Percentiles rank a stretch among this genome's conserved stretches.
Conservation (phyloP, 163 green algal genomes). For the Chlorella variabilis region DNA sequence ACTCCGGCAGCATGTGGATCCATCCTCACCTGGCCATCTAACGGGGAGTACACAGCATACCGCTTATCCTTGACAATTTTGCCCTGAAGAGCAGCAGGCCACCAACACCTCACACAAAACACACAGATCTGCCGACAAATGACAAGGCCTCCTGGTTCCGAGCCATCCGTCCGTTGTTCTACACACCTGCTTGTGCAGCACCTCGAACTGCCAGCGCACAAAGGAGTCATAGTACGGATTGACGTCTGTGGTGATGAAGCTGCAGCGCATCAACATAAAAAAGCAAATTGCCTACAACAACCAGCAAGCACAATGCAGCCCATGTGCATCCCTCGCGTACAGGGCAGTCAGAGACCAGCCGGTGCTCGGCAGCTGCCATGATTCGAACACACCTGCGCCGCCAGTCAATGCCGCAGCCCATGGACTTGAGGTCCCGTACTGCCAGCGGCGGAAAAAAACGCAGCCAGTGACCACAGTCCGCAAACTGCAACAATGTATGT, state of each 20-base stretch:
- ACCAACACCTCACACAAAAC: neutral
- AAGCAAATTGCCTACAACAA: too few relatives aligned
- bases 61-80: constrained; percentile 87
- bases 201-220: constrained; percentile 95
- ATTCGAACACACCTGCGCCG: constrained; percentile 62
- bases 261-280: constrained; percentile 21
- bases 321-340: too few relatives aligned
- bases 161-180: neutral
- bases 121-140: neutral
- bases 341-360: too few relatives aligned
- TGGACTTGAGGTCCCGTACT: constrained; percentile 84
- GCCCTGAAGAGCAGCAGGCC: constrained; percentile 43
- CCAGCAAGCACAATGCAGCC: too few relatives aligned
- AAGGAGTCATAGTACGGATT: constrained; percentile 99
- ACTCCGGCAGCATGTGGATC: too few relatives aligned
- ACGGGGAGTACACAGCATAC: constrained; percentile 87
- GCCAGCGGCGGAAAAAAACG: constrained; percentile 94
- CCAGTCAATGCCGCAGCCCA: constrained; percentile 99
- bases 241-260: constrained; percentile 98
- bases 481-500: constrained; percentile 31
- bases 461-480: constrained; percentile 91
- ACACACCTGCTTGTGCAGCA: constrained; percentile 73
- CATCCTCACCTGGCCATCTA: constrained; percentile 83
- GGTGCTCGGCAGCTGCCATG: too few relatives aligned
- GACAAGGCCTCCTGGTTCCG: neutral